Evolutionary conservation across 176 grass and related monocot genomes (phyloP).

Genomic region (Melocanna baccifera): DNA sequence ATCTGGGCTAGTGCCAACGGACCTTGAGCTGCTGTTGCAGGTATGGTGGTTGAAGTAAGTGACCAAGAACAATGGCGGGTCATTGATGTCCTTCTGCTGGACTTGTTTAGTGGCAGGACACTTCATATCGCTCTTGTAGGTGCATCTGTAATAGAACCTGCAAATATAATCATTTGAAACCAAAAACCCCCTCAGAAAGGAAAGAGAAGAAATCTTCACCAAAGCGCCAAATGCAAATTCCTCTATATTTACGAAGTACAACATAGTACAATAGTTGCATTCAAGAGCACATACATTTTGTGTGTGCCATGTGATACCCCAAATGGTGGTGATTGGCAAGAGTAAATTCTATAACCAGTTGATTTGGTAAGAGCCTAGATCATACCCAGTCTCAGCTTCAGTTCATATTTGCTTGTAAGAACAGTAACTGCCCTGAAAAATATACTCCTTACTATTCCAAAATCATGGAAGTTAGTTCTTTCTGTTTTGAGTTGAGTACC

Average conservation of each 20-base stretch:
- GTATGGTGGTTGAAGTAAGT: constrained; percentile 56
- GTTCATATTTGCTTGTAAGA: neutral
- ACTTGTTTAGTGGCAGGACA: constrained; percentile 60
- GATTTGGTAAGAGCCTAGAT: neutral
- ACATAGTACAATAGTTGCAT: neutral
- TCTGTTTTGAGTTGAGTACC: neutral
- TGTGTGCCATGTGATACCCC: neutral
- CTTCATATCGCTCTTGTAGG: constrained; percentile 59
- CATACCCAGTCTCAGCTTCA: neutral
- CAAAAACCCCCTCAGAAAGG: neutral
- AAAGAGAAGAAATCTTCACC: neutral
- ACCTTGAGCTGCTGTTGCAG: constrained; percentile 34
- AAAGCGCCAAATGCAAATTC: neutral
- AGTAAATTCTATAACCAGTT: neutral
- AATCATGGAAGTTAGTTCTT: neutral
- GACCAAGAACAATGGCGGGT: constrained; percentile 43
- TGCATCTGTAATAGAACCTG: constrained; percentile 71
- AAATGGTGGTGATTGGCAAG: neutral
- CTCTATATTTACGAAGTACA: neutral
- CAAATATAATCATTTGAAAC: neutral
- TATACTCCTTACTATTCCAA: neutral
- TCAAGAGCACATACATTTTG: neutral
- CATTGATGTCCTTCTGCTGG: constrained; percentile 48
- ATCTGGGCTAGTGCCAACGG: neutral
- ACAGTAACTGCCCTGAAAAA: neutral